Conservation (phyloP, 23 red algal genomes). For the Gracilaria caudata region DNA sequence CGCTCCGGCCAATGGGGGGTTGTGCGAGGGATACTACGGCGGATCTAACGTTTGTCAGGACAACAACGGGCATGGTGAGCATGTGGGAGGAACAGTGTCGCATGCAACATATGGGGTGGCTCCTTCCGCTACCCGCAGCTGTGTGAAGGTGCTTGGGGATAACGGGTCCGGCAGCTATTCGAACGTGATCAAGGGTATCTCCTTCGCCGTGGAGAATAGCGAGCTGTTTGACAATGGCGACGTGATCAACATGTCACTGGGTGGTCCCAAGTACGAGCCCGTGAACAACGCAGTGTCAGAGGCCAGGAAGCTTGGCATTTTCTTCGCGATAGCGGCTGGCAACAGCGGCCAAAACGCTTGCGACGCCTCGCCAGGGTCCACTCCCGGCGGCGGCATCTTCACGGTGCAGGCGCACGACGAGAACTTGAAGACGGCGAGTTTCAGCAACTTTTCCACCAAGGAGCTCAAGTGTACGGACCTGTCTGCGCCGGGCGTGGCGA, state of each 20-base stretch:
- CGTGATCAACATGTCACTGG: conserved; percentile 42
- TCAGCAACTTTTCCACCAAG: conserved; percentile 30
- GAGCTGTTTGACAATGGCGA: conserved; percentile 6
- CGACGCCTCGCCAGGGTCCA: conserved; percentile 14
- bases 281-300: conserved; percentile 19
- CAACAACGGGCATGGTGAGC: conserved; percentile 36
- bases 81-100: conserved; percentile 41
- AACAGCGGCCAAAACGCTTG: conserved; percentile 31
- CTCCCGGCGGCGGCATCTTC: conserved; percentile 27
- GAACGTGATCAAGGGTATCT: conserved; percentile 38
- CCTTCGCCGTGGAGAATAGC: not conserved
- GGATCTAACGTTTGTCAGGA: conserved; percentile 28
- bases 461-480: conserved; percentile 19
- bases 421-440: not conserved
- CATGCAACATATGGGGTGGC: conserved; percentile 29
- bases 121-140: conserved; percentile 3
- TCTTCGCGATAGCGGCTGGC: conserved; percentile 1
- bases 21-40: conserved; percentile 40
- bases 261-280: not conserved
- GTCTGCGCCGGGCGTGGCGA: conserved; percentile 39
- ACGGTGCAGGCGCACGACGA: conserved; percentile 46
- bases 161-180: conserved; percentile 1
- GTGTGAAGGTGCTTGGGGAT: conserved; percentile 36
- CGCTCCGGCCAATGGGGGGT: conserved; percentile 18
- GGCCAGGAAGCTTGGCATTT: conserved; percentile 19